Base-by-base conservation (phyloP, 371 early-diverging fungal species). In the Cokeromyces recurvatus region DNA sequence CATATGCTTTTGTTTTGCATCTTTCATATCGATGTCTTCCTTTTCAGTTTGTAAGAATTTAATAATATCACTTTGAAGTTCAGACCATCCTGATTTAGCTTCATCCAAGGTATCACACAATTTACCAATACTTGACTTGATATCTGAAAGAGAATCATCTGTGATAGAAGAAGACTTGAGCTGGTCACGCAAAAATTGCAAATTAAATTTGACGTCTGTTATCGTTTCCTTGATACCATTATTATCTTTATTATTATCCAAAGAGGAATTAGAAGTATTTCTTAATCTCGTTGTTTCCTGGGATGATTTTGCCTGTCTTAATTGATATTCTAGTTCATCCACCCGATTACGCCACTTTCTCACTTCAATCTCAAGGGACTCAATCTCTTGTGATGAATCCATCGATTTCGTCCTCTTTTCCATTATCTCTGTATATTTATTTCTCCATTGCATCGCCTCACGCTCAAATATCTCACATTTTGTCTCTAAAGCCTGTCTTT, bases 21-120 rank as follows among this genome's bases (percentile, higher is more conserved):
- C 43, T 16, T 47, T 54, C 7, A 32, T 21, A 8, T 55, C 34
- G 0, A 34, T 31, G 16, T 62, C 47, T 11, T 56, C 50, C 27
- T 38, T 56, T 36, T 66, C 57, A 5, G 46, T 35, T 43, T 61
- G 53, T 35, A 64, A 29, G 17, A 62, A 71, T 29, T 51, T 55
- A 32, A 62, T 45, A 37, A 59, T 59, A 29, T 67, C 68, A n/a
- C 41, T 24, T 36, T 71, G 68, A 11, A 71, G 49, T 10, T 62
- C 63, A 4, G 40, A 39, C 71, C 71, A 71, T 7, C 55, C 60
- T 1, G 32, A 17, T 10, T 57, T 55, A 9, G 73, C 62, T 19
- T 59, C 64, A 9, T 66, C 66, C 14, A 72, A 38, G 0, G 44
- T 46, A 2, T 59, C 55, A 42, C 47, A 51, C 0, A 72, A 51